phyloP scores from a whole-genome alignment of 768 basidiomycete genomes.

The Russula brevipes region DNA sequence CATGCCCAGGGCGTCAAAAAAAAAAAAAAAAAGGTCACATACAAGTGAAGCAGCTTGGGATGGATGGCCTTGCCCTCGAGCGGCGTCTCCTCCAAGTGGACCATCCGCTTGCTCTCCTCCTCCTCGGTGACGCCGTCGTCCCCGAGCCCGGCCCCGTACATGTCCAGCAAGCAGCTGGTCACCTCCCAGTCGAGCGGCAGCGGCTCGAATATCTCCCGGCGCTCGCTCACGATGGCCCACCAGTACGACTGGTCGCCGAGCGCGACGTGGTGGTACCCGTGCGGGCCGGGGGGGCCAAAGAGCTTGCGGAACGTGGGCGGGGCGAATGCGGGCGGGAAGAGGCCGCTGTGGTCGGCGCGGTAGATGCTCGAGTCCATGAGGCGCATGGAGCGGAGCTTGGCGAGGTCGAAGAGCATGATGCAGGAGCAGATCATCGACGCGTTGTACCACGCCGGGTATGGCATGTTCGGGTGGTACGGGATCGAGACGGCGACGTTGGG shows the following conservation, averaged over 20 bases:
- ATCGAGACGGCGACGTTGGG: constrained; percentile 39
- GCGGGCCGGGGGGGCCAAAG: constrained; percentile 38
- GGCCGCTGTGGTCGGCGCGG: constrained; percentile 29
- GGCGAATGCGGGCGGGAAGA: constrained; percentile 34
- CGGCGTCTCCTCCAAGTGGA: constrained; percentile 37
- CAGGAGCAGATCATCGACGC: constrained; percentile 48
- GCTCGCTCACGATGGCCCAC: constrained; percentile 48
- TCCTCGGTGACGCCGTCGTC: constrained; percentile 35
- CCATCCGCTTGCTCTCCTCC: constrained; percentile 35
- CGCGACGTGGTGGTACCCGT: constrained; percentile 41
- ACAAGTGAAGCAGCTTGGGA: constrained; percentile 50
- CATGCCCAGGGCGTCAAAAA: too few relatives aligned
- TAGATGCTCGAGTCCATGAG: constrained; percentile 46
- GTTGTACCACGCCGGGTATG: constrained; percentile 40
- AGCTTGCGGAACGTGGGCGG: constrained; percentile 41
- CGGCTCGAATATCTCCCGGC: constrained; percentile 39
- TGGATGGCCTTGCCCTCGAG: constrained; percentile 40
- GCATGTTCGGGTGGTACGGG: constrained; percentile 42
- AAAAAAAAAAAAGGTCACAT: constrained; percentile 23
- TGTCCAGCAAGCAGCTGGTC: constrained; percentile 45
- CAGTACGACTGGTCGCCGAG: constrained; percentile 51
- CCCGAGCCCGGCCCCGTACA: constrained; percentile 42
- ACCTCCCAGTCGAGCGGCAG: constrained; percentile 46
- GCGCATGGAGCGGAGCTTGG: constrained; percentile 39
- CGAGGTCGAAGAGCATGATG: constrained; percentile 48